Base-by-base conservation (phyloP, 1,284 basidiomycete species). In the Fomitopsis pinicola region DNA sequence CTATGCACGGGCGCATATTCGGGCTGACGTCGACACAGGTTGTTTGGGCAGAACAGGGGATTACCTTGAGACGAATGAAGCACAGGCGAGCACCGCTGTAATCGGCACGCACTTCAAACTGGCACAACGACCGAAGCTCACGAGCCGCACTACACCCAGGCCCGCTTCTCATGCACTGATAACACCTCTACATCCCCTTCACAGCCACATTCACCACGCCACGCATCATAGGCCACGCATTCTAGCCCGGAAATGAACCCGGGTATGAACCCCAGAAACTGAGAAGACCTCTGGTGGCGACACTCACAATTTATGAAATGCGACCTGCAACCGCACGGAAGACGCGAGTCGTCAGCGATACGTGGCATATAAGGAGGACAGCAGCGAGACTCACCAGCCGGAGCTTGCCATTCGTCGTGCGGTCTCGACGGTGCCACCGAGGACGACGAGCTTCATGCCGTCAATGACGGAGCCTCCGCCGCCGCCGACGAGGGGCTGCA, bases 391-490 rank as follows among this genome's bases (percentile, higher is more conserved):
- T 61, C 63, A 88, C 90, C 90, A 92, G 54, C 89, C 91, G 62
- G 88, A 87, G 73, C 87, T 89, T 22, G 89, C 89, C 53, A 91
- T 84, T 66, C 91, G 79, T 67, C 91, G 79, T 0, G 90, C 91
- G 1, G 90, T 92, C 77, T 92, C 91, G 63, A 92, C 90, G 5
- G 91, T 92, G 63, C 91, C 90, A 64, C 90, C 90, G 59, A 92
- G 81, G 57, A 92, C 88, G 74, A 92, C 90, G 70, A 92, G 88
- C 77, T 92, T 92, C 79, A 92, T 86, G 66, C 90, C 91, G 71
- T 92, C 89, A 75, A 92, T 82, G 78, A 91, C 83, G 60, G 86
- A 89, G 66, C 86, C 82, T 63, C 85, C 87, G 71, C 80, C 85
- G 73, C 84, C 85, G 74, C 86, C 87, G 67, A 91, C 85, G 71